Evolutionary conservation across 2,329 filamentous ascomycete genomes (phyloP).

Genomic region (Stenocarpella maydis): DNA sequence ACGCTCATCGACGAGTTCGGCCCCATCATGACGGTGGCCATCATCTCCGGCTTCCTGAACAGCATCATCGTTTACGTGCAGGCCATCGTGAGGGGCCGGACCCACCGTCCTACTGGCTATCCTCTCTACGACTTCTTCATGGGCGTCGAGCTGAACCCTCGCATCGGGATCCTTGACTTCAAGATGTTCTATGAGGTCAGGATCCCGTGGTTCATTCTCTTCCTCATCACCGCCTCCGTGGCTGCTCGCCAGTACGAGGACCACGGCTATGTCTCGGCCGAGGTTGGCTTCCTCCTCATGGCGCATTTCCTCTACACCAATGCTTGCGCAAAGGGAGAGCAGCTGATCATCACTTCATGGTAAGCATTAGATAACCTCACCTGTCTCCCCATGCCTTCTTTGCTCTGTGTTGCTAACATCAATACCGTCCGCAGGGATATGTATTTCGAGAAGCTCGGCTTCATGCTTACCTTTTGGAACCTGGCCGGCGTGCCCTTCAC

Average conservation of each 20-base stretch:
- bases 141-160: slow-evolving; percentile 85
- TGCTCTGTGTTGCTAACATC: neutral
- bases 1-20: slow-evolving; percentile 96
- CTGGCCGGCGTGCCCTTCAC: slow-evolving; percentile 81
- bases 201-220: slow-evolving; percentile 85
- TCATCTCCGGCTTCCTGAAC: slow-evolving; percentile 88
- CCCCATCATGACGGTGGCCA: slow-evolving; percentile 89
- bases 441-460: slow-evolving; percentile 89
- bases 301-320: slow-evolving; percentile 85
- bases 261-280: slow-evolving; percentile 78
- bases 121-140: slow-evolving; percentile 90
- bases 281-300: slow-evolving; percentile 77
- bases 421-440: slow-evolving; percentile 66
- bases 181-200: slow-evolving; percentile 94
- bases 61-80: slow-evolving; percentile 87
- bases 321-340: slow-evolving; percentile 83
- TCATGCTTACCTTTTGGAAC: slow-evolving; percentile 93
- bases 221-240: slow-evolving; percentile 73
- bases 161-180: slow-evolving; percentile 83
- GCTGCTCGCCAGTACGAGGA: slow-evolving; percentile 77
- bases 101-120: slow-evolving; percentile 91
- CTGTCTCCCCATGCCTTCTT: no score
- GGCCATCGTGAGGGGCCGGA: slow-evolving; percentile 77
- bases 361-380: neutral
- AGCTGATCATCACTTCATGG: slow-evolving; percentile 81